These are phyloP conservation scores for Rhizopus delemar DNA, from an alignment of 371 early-diverging fungal genomes.

Conservation along the genomic window DNA sequence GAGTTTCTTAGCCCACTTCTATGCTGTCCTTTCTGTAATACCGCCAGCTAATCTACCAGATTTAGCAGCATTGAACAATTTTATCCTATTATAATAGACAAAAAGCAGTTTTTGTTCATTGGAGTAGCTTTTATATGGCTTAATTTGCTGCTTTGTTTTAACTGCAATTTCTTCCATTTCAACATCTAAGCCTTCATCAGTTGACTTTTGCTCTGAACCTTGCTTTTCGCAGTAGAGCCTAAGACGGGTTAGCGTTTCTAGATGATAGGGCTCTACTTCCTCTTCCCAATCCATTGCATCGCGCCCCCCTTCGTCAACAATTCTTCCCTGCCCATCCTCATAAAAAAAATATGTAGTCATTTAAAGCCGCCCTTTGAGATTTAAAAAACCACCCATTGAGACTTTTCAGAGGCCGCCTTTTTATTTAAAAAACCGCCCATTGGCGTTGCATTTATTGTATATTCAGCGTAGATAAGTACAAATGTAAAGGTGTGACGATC, in stretches of 20 bases:
- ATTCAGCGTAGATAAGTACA: no score
- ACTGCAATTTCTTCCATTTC: conserved; percentile 16
- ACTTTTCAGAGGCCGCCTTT: no score
- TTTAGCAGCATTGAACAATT: conserved; percentile 15
- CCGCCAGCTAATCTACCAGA: no score
- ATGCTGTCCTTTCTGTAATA: not conserved
- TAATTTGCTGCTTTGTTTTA: conserved; percentile 11
- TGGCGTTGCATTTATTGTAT: no score
- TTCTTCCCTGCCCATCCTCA: conserved; percentile 16
- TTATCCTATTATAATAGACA: conserved; percentile 21
- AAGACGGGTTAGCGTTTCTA: conserved; percentile 7
- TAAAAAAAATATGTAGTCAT: conserved; percentile 14
- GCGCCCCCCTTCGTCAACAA: conserved; percentile 11
- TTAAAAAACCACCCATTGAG: not conserved
- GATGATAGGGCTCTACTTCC: conserved; percentile 9
- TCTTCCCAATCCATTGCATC: conserved; percentile 17
- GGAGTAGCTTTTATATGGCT: no score
- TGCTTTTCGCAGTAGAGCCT: conserved; percentile 16
- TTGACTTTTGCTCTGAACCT: conserved; percentile 11
- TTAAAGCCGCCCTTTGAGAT: not conserved
- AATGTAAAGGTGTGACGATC: no score
- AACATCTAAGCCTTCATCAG: conserved; percentile 15
- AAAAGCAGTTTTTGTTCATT: conserved; percentile 18
- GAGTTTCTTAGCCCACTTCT: conserved; percentile 23
- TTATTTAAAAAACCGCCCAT: not conserved